phyloP scores from a whole-genome alignment of 1,284 basidiomycete species.

The Sanghuangporus weigelae region DNA sequence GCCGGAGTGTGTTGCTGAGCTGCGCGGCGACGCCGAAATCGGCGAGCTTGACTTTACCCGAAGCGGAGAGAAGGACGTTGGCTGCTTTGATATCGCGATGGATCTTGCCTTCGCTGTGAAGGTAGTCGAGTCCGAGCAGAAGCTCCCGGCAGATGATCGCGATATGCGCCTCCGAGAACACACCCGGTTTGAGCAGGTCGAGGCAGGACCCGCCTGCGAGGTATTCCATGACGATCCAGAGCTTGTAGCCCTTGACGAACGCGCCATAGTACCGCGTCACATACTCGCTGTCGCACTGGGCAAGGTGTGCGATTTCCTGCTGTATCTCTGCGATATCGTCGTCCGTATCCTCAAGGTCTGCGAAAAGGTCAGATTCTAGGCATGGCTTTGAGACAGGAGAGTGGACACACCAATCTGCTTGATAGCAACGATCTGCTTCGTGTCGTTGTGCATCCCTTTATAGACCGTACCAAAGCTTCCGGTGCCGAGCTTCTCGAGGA shows the following conservation, averaged over 20 bases:
- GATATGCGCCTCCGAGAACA: conserved; percentile 89
- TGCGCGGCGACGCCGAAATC: conserved; percentile 97
- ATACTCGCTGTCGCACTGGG: conserved; percentile 93
- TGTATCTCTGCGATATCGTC: conserved; percentile 98
- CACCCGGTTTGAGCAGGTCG: conserved; percentile 88
- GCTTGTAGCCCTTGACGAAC: conserved; percentile 93
- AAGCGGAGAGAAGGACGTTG: conserved; percentile 87
- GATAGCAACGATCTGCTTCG: conserved; percentile 92
- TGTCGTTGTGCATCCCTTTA: conserved; percentile 93
- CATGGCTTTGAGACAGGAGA: neutral
- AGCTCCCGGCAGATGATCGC: conserved; percentile 93
- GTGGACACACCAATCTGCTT: conserved; percentile 85
- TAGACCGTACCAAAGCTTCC: conserved; percentile 96
- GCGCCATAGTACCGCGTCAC: conserved; percentile 94
- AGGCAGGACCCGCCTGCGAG: conserved; percentile 97
- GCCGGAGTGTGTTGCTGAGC: conserved; percentile 80
- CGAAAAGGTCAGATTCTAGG: neutral
- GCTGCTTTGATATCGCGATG: conserved; percentile 99
- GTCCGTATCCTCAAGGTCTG: conserved; percentile 81
- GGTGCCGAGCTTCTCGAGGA: conserved; percentile 95
- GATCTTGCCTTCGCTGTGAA: conserved; percentile 92
- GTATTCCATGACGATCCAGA: conserved; percentile 99
- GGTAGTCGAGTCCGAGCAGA: conserved; percentile 89
- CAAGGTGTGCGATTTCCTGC: conserved; percentile 93
- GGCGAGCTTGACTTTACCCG: conserved; percentile 93